phyloP scores from a whole-genome alignment of 352 stramenopile genomes.

The Globisporangium polare region DNA sequence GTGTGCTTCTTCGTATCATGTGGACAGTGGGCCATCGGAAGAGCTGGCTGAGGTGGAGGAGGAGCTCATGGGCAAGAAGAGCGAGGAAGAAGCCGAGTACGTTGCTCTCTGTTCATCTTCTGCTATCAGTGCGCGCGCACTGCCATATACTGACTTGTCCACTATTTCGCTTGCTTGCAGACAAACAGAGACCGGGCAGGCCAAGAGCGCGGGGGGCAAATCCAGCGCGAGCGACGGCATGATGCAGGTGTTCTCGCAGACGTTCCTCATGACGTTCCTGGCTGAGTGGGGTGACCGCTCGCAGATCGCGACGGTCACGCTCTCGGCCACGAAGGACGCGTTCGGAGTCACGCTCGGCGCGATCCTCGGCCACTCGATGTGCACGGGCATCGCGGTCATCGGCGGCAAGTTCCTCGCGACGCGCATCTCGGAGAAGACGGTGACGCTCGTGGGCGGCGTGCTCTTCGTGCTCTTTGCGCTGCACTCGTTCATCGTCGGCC shows the following conservation, averaged over 20 bases:
- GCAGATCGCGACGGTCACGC: constrained; percentile 97
- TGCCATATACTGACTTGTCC: background rate
- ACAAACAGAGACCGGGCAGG: constrained; percentile 23
- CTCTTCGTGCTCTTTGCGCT: constrained; percentile 98
- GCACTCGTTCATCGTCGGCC: constrained; percentile 93
- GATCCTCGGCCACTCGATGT: constrained; percentile 97
- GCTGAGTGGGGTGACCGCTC: constrained; percentile 99
- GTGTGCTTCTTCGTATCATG: background rate
- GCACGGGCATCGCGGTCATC: constrained; percentile 96
- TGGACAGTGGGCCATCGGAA: constrained; percentile 60
- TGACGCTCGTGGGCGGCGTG: constrained; percentile 92
- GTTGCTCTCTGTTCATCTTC: background rate
- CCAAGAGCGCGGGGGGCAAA: constrained; percentile 16
- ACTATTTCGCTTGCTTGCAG: constrained; percentile 9
- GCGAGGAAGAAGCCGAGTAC: constrained; percentile 59
- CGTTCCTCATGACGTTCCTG: constrained; percentile 98
- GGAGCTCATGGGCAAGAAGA: constrained; percentile 82
- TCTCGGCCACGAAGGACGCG: constrained; percentile 94
- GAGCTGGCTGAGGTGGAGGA: constrained; percentile 82
- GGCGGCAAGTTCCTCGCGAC: constrained; percentile 97
- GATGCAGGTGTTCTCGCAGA: constrained; percentile 90
- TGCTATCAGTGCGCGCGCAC: background rate
- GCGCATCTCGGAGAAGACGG: constrained; percentile 97
- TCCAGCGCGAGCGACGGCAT: constrained; percentile 38
- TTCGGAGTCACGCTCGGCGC: constrained; percentile 95